Conservation (phyloP, 805 yeast species). For the Candida takata region DNA sequence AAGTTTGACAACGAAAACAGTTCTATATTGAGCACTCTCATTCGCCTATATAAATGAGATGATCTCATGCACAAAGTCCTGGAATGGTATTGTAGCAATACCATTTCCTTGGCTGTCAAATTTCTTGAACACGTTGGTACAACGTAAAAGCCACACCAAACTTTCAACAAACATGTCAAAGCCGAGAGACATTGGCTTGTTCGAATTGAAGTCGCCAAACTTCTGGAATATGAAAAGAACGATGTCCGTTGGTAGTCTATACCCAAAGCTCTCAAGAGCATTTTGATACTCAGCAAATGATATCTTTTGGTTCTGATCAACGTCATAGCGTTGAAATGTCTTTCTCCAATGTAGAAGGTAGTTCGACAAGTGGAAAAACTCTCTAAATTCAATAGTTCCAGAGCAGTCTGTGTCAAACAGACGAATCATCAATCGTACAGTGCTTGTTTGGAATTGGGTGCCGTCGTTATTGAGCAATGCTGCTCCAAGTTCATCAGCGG, state of each 20-base stretch:
- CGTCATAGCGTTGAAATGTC: slow-evolving; percentile 54
- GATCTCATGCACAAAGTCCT: slow-evolving; percentile 55
- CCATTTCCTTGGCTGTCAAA: slow-evolving; percentile 74
- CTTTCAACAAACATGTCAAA: slow-evolving; percentile 81
- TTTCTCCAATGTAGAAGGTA: slow-evolving; percentile 61
- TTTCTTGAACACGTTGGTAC: slow-evolving; percentile 73
- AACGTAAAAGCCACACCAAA: slow-evolving; percentile 65
- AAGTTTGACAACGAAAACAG: too few relatives aligned
- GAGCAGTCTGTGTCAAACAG: slow-evolving; percentile 48
- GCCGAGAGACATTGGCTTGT: slow-evolving; percentile 38
- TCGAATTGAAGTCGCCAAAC: slow-evolving; percentile 36
- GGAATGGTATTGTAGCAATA: slow-evolving; percentile 56
- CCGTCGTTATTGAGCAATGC: slow-evolving; percentile 61
- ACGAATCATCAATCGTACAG: slow-evolving; percentile 55
- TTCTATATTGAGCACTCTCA: too few relatives aligned
- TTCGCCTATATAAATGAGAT: slow-evolving; percentile 21
- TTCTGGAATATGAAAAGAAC: slow-evolving; percentile 51
- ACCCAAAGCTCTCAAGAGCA: slow-evolving; percentile 60
- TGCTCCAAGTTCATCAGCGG: slow-evolving; percentile 48
- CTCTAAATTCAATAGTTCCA: slow-evolving; percentile 44
- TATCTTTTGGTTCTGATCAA: slow-evolving; percentile 50
- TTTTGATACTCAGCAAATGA: slow-evolving; percentile 59
- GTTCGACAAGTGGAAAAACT: slow-evolving; percentile 63
- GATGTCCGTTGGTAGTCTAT: slow-evolving; percentile 48
- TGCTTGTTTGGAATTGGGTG: slow-evolving; percentile 51